These are phyloP conservation scores for Exophiala lecanii-corni DNA, from an alignment of 2,329 filamentous ascomycete genomes.

Conservation along the genomic window DNA sequence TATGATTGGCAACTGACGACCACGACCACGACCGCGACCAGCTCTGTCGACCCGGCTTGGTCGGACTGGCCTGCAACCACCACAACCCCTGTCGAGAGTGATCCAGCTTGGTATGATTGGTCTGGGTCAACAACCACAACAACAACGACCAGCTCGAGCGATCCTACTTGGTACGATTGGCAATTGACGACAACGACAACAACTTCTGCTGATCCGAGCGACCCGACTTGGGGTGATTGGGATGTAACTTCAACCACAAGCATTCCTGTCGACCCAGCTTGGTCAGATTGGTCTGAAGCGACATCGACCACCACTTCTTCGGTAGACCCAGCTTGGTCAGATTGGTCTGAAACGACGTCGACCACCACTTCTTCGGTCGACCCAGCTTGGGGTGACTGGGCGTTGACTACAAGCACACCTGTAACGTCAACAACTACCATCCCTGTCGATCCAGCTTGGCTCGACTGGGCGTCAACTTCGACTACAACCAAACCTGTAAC, in stretches of 20 bases:
- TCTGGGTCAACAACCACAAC: background rate
- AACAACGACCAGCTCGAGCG: slow-evolving; percentile 1
- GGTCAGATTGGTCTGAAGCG: background rate
- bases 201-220: slow-evolving; percentile 3
- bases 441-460: background rate
- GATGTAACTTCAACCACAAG: background rate
- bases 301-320: no score
- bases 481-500: background rate
- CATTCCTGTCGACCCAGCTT: slow-evolving; percentile 4
- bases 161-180: background rate
- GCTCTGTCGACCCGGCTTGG: background rate
- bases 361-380: background rate
- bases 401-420: background rate
- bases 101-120: slow-evolving; percentile 1
- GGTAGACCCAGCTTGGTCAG: background rate
- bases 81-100: background rate
- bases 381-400: background rate
- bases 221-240: slow-evolving; percentile 5
- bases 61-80: slow-evolving; percentile 1
- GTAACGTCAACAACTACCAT: background rate
- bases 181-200: slow-evolving; percentile 11
- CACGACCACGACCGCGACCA: background rate
- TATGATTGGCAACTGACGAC: background rate
- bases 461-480: background rate
- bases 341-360: background rate